These are phyloP conservation scores for Trichomonascaceae sp. DNA, from an alignment of 1,139 yeast genomes.

Conservation along the genomic window DNA sequence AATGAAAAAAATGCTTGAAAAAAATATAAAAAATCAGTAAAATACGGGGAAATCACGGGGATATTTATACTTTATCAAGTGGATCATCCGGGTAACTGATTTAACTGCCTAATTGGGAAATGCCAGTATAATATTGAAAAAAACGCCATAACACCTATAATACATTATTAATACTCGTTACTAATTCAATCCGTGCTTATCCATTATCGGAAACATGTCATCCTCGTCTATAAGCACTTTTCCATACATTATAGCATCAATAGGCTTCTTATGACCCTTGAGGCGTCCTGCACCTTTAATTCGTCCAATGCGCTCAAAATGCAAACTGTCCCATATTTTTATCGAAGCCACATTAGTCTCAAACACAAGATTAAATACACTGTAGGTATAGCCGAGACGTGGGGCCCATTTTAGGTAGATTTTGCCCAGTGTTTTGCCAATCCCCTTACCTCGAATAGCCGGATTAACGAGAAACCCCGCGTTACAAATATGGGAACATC, in stretches of 20 bases:
- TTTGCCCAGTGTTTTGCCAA: constrained; percentile 77
- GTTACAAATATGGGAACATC: constrained; percentile 89
- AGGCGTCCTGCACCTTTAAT: constrained; percentile 81
- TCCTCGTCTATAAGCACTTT: constrained; percentile 34
- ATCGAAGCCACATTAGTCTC: constrained; percentile 83
- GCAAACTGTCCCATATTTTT: constrained; percentile 66
- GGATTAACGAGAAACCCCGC: constrained; percentile 86
- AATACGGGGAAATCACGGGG: not conserved
- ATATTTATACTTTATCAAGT: not conserved
- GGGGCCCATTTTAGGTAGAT: constrained; percentile 91
- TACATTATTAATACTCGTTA: not conserved
- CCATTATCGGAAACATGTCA: not conserved
- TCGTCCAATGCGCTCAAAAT: constrained; percentile 71
- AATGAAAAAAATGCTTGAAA: not conserved
- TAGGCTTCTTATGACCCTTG: constrained; percentile 75
- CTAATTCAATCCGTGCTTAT: not conserved
- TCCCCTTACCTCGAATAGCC: constrained; percentile 85
- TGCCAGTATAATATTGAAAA: not conserved
- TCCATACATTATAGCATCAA: constrained; percentile 73
- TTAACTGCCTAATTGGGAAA: not conserved
- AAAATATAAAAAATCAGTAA: not conserved
- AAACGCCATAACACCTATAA: too few species aligned
- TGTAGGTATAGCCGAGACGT: constrained; percentile 73
- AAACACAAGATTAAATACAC: constrained; percentile 79
- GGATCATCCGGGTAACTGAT: not conserved